Conservation (phyloP, 169 alveolate genomes). For the Cryptosporidium viatorum region DNA sequence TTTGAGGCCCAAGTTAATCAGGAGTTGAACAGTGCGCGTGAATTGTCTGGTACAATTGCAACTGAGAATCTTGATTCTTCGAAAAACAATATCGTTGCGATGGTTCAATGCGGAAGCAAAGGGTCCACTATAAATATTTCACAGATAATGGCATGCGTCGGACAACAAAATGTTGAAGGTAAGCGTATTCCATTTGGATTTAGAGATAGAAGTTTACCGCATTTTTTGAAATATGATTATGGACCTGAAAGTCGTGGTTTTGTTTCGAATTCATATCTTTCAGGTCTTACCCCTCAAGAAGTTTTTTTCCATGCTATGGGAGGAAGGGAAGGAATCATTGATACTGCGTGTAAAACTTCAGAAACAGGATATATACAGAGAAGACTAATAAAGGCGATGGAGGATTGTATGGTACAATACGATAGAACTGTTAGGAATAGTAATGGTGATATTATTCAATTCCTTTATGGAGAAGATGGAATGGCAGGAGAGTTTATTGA, state of each 20-base stretch:
- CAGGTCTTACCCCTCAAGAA: slow-evolving; percentile 98
- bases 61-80: slow-evolving; percentile 91
- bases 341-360: slow-evolving; percentile 99
- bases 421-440: slow-evolving; percentile 99
- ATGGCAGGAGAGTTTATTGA: slow-evolving; percentile 99
- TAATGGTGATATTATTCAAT: slow-evolving; percentile 96
- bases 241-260: slow-evolving; percentile 99
- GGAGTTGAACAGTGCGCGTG: slow-evolving; percentile 96
- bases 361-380: slow-evolving; percentile 99
- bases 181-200: slow-evolving; percentile 99
- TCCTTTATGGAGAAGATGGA: slow-evolving; percentile 99
- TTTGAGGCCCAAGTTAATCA: slow-evolving; percentile 97
- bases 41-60: slow-evolving; percentile 92
- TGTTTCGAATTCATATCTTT: slow-evolving; percentile 96
- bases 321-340: slow-evolving; percentile 99
- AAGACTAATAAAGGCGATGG: slow-evolving; percentile 99
- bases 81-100: slow-evolving; percentile 95
- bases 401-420: slow-evolving; percentile 98
- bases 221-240: slow-evolving; percentile 98
- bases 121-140: slow-evolving; percentile 97
- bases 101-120: slow-evolving; percentile 98
- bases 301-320: slow-evolving; percentile 99
- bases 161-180: slow-evolving; percentile 99
- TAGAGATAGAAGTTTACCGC: slow-evolving; percentile 98
- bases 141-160: slow-evolving; percentile 99